Evolutionary conservation across 352 stramenopile genomes (phyloP).

Genomic region (Pythium sukuiense): DNA sequence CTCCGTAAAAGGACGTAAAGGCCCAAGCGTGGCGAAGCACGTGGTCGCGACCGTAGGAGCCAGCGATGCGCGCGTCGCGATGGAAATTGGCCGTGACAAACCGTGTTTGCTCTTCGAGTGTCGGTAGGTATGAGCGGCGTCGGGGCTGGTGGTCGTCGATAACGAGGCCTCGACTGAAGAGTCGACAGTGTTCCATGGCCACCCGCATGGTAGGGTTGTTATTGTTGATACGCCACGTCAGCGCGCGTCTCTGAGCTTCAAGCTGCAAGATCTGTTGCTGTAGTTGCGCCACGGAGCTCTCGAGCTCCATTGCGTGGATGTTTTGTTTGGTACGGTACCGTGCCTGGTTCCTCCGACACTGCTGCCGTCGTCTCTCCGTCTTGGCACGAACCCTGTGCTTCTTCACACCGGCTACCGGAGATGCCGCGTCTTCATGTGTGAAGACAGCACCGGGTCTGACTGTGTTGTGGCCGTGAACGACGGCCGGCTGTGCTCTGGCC

Average conservation of each 20-base stretch:
- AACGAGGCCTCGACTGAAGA: conserved; percentile 3
- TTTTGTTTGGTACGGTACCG: conserved; percentile 38
- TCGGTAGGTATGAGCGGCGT: background rate
- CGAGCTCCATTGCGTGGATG: background rate
- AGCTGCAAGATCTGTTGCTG: conserved; percentile 8
- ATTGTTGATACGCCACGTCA: background rate
- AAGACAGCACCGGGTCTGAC: background rate
- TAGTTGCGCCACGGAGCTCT: conserved; percentile 3
- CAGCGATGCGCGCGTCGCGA: background rate
- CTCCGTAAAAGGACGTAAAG: background rate
- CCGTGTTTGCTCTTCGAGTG: background rate
- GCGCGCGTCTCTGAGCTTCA: background rate
- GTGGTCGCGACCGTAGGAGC: background rate
- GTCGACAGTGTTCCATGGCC: conserved; percentile 4
- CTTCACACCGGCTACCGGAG: conserved; percentile 4
- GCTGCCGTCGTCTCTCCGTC: conserved; percentile 47
- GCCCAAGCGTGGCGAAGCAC: background rate
- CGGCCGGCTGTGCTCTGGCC: background rate
- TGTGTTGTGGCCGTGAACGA: background rate
- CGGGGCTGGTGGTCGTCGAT: background rate
- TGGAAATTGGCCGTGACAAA: background rate
- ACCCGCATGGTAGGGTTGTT: background rate
- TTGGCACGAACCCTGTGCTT: conserved; percentile 42
- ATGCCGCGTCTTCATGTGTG: background rate
- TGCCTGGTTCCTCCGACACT: conserved; percentile 59